Evolutionary conservation across 2,329 filamentous ascomycete genomes (phyloP).

Genomic region (Cordyceps farinosa): DNA sequence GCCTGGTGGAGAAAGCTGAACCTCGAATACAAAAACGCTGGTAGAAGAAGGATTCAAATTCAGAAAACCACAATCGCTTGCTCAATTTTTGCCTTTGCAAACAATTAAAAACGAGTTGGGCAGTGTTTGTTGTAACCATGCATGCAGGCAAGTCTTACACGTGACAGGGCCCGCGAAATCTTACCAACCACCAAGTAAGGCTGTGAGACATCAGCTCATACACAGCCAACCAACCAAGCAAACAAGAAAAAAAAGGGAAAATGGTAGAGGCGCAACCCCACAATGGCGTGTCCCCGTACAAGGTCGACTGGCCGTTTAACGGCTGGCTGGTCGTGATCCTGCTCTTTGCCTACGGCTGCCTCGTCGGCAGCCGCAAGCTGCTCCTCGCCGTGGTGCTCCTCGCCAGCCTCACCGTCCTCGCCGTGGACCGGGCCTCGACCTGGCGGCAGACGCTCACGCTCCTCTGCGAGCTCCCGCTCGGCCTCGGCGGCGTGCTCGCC

Average conservation of each 20-base stretch:
- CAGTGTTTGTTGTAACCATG: too few relatives aligned
- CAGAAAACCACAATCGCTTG: too few relatives aligned
- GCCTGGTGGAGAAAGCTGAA: too few relatives aligned
- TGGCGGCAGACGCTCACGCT: background rate
- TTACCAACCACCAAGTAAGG: too few relatives aligned
- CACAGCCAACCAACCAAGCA: conserved; percentile 1
- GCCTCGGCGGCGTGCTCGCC: conserved; percentile 13
- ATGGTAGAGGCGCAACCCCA: conserved; percentile 4
- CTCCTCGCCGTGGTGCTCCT: conserved; percentile 13
- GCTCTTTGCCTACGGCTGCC: conserved; percentile 4
- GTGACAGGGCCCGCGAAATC: conserved; percentile 1
- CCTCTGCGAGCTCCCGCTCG: conserved; percentile 14
- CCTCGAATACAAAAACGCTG: too few relatives aligned
- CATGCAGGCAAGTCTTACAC: background rate
- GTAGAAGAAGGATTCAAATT: too few relatives aligned
- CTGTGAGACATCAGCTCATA: background rate
- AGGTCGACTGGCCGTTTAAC: conserved; percentile 18
- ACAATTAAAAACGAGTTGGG: too few relatives aligned
- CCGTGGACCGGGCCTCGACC: conserved; percentile 14
- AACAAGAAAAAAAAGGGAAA: background rate
- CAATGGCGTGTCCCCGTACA: conserved; percentile 7
- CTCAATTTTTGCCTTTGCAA: too few relatives aligned
- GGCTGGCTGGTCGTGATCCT: conserved; percentile 16
- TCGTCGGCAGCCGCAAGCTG: conserved; percentile 10
- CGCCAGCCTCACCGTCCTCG: background rate